phyloP scores from a whole-genome alignment of 805 yeast species.

The Zygotorulaspora florentina region DNA sequence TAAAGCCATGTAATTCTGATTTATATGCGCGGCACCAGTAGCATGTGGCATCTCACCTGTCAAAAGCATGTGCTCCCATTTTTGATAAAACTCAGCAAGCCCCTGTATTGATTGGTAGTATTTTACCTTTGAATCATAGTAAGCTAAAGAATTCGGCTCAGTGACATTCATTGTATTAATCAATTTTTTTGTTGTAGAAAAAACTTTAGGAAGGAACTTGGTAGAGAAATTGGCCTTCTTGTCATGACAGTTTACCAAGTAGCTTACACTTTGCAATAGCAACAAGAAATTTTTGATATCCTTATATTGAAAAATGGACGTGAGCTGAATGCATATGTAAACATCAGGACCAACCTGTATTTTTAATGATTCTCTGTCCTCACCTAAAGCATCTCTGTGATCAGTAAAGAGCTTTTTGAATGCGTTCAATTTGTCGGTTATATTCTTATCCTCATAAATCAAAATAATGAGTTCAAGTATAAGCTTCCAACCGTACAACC shows the following conservation, averaged over 20 bases:
- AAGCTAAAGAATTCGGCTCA: slow-evolving; percentile 7
- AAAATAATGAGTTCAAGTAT: slow-evolving; percentile 20
- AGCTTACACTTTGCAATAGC: slow-evolving; percentile 33
- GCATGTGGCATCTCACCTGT: slow-evolving; percentile 8
- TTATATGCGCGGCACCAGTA: not conserved
- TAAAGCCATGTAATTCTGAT: slow-evolving; percentile 1
- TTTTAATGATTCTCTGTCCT: slow-evolving; percentile 2
- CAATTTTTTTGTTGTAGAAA: slow-evolving; percentile 18
- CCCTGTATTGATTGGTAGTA: slow-evolving; percentile 21
- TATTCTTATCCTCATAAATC: slow-evolving; percentile 28
- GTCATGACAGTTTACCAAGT: slow-evolving; percentile 32
- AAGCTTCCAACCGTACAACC: slow-evolving; percentile 26
- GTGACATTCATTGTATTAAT: slow-evolving; percentile 5
- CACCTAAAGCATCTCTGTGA: slow-evolving; percentile 14
- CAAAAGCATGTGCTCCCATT: slow-evolving; percentile 22
- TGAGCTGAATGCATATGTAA: slow-evolving; percentile 14
- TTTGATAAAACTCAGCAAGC: slow-evolving; percentile 22
- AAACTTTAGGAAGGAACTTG: slow-evolving; percentile 30
- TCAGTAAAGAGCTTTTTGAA: slow-evolving; percentile 25
- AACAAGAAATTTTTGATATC: slow-evolving; percentile 29
- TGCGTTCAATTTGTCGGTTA: slow-evolving; percentile 23
- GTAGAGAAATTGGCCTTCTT: slow-evolving; percentile 29
- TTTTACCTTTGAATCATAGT: slow-evolving; percentile 9
- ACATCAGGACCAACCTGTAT: slow-evolving; percentile 16
- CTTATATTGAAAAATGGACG: slow-evolving; percentile 22